Base-by-base conservation (phyloP, 768 basidiomycete species). In the Collybiopsis confluens region DNA sequence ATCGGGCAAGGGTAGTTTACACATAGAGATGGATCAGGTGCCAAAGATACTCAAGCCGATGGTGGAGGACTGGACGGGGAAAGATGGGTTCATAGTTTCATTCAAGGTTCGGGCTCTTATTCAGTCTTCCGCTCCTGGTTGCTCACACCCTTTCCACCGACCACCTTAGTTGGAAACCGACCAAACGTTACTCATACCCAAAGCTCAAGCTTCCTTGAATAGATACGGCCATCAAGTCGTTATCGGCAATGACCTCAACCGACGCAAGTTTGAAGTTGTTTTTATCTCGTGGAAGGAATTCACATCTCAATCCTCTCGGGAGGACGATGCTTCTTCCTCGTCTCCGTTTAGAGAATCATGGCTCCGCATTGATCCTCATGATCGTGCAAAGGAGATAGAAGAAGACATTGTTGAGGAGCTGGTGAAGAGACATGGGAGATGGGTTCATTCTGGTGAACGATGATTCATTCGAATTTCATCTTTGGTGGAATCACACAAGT, bases 11-110 rank as follows among this genome's bases (percentile, higher is more conserved):
- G 96, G 95, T 1, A 95, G 87, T 59, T 73, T 98, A 23, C 81
- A 83, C 43, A 90, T 98, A 53, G 95, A 98, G 68, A 99, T 98
- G 97, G 97, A 99, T 64, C 94, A 98, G 67, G 95, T 98, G 0
- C 97, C 97, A 7, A 99, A 99, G 70, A 86, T 98, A 33, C 73
- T 99, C 43, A 90, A 91, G 67, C 89, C 93, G 0, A 75, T 99
- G 72, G 94, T 98, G 6, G 85, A 88, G 42, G 92, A 98, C 66
- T 99, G 97, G 96, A 88, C 85, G 1, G 41, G 50, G 8, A 83
- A 78, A 6, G 83, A 90, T 42, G 95, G 92, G 0, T 98, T 85
- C 65, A 86, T 98, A 36, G 92, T 99, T 37, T 96, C 93, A 0
- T 99, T 99, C 81, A 99, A 99, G 82, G 96, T 93, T 13, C 13